Percentiles rank a stretch among this genome's conserved stretches.
These are phyloP conservation scores for Wakefieldia striispora DNA, from an alignment of 768 basidiomycete species.

Conservation along the genomic window DNA sequence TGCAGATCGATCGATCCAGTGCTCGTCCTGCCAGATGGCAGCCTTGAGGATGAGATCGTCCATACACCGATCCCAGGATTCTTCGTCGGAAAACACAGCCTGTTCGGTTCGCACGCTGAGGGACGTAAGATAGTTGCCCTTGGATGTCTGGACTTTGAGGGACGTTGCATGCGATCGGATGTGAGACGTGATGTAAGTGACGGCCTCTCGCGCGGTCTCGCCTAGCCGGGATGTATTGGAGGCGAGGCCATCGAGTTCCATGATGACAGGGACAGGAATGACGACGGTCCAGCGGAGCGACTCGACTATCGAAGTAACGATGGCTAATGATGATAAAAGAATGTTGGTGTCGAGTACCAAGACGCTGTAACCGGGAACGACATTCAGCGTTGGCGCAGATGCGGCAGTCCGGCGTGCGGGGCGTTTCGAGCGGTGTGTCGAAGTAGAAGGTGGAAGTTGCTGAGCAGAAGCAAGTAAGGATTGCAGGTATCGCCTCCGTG, in stretches of 20 bases:
- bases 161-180: constrained; percentile 70
- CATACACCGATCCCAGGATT: constrained; percentile 70
- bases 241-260: constrained; percentile 93
- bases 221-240: constrained; percentile 65
- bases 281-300: constrained; percentile 83
- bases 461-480: constrained; percentile 56
- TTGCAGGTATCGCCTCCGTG: constrained; percentile 71
- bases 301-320: constrained; percentile 76
- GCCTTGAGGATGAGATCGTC: constrained; percentile 94
- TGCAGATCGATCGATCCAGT: constrained; percentile 83
- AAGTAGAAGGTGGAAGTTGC: constrained; percentile 23
- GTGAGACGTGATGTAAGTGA: constrained; percentile 72
- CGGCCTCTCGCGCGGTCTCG: constrained; percentile 67
- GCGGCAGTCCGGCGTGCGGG: constrained; percentile 28
- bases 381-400: constrained; percentile 44
- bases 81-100: constrained; percentile 61
- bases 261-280: constrained; percentile 91
- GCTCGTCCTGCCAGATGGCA: constrained; percentile 90
- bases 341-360: constrained; percentile 97
- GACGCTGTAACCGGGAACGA: constrained; percentile 83
- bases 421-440: constrained; percentile 29
- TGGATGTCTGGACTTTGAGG: constrained; percentile 93
- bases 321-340: constrained; percentile 75
- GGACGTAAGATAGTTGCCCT: constrained; percentile 88
- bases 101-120: constrained; percentile 82